phyloP scores from a whole-genome alignment of 352 stramenopile genomes.

The Phytophthora crassamura region DNA sequence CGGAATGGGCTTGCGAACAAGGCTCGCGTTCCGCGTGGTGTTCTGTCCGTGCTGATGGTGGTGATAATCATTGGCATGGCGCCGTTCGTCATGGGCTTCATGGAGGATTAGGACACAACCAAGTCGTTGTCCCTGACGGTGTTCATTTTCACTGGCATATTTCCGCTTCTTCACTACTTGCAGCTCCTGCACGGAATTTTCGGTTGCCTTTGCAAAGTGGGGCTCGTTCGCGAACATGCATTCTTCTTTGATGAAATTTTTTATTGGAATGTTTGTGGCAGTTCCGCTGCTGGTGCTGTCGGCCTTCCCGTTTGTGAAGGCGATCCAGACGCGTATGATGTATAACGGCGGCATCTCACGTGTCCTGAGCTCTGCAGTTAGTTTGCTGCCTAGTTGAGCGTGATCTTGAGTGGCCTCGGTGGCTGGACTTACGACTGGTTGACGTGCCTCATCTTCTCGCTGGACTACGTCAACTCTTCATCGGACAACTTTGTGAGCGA shows the following conservation, averaged over 20 bases:
- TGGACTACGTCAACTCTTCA: conserved; percentile 81
- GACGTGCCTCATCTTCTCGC: conserved; percentile 80
- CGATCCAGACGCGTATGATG: conserved; percentile 92
- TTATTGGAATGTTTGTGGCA: conserved; percentile 76
- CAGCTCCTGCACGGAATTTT: conserved; percentile 77
- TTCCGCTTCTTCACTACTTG: conserved; percentile 79
- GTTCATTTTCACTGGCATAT: conserved; percentile 76
- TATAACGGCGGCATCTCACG: conserved; percentile 91
- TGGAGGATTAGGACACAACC: conserved; percentile 63
- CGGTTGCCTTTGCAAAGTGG: conserved; percentile 69
- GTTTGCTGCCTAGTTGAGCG: conserved; percentile 77
- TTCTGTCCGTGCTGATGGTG: conserved; percentile 77
- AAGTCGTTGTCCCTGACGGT: conserved; percentile 79
- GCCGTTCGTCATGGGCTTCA: conserved; percentile 68
- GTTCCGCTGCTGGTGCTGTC: conserved; percentile 79
- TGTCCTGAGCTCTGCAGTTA: conserved; percentile 82
- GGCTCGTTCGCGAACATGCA: conserved; percentile 74
- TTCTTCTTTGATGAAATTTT: conserved; percentile 92
- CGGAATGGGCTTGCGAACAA: conserved; percentile 65
- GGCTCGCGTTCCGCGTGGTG: conserved; percentile 49
- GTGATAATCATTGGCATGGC: conserved; percentile 65
- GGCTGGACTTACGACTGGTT: conserved; percentile 85
- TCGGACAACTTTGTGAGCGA: conserved; percentile 84
- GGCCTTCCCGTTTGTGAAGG: conserved; percentile 89
- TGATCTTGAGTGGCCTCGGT: conserved; percentile 75